Evolutionary conservation across 2,329 filamentous ascomycete species (phyloP).

Genomic region (Alternaria burnsii): DNA sequence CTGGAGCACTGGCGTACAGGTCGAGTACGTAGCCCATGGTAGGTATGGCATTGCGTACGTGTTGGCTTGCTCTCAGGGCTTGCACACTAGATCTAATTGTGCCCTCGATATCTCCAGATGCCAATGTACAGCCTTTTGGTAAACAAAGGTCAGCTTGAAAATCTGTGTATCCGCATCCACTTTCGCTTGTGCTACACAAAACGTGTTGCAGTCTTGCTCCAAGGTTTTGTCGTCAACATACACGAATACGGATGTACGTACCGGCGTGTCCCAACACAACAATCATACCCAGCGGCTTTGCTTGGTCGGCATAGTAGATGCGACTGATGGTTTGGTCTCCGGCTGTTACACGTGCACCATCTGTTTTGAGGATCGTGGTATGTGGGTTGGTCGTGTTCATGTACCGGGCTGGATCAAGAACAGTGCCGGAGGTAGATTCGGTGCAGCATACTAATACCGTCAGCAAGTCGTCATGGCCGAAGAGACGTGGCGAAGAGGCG

Average conservation of each 20-base stretch:
- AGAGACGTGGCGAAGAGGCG: no score
- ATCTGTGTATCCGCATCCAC: background rate
- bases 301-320: constrained; percentile 25
- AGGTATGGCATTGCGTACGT: constrained; percentile 26
- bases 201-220: no score
- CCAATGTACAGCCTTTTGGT: constrained; percentile 17
- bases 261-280: constrained; percentile 33
- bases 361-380: constrained; percentile 27
- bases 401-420: constrained; percentile 27
- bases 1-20: background rate
- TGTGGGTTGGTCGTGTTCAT: constrained; percentile 27
- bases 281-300: constrained; percentile 28
- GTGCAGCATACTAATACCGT: constrained; percentile 10
- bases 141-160: background rate
- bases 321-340: constrained; percentile 9
- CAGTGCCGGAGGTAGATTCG: background rate
- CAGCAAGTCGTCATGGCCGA: background rate
- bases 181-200: no score
- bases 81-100: constrained; percentile 27
- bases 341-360: constrained; percentile 20
- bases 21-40: constrained; percentile 35
- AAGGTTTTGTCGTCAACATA: no score
- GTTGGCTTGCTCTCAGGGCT: constrained; percentile 16
- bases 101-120: constrained; percentile 14
- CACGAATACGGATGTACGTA: constrained; percentile 1